Percentiles rank a stretch among this genome's conserved stretches.
Conservation (phyloP, 257 asterid genomes). For the Oldenlandia corymbosa region DNA sequence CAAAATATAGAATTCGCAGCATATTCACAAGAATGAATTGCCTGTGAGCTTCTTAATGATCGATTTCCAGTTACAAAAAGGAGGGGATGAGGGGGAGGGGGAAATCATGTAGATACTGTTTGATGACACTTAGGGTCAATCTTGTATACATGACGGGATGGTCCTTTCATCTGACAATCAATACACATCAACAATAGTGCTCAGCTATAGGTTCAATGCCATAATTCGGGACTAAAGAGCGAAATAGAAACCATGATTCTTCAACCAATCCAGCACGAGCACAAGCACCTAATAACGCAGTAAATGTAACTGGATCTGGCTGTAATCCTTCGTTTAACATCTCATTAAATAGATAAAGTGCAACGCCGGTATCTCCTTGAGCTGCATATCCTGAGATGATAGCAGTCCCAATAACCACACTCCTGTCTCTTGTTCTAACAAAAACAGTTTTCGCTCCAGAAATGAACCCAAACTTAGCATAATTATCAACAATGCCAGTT, state of each 20-base stretch:
- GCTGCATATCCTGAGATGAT: constrained; percentile 72
- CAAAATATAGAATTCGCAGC: too few species aligned
- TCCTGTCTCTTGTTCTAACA: constrained; percentile 40
- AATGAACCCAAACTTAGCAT: constrained; percentile 72
- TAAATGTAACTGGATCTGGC: constrained; percentile 69
- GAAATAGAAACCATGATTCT: constrained; percentile 52
- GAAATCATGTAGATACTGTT: too few species aligned
- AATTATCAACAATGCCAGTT: constrained; percentile 63
- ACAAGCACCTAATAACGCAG: constrained; percentile 75
- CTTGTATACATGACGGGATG: too few species aligned
- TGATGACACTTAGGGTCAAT: too few species aligned
- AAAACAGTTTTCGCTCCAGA: constrained; percentile 53
- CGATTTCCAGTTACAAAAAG: too few species aligned
- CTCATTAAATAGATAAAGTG: constrained; percentile 49
- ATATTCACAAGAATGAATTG: too few species aligned
- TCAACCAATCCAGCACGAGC: constrained; percentile 72
- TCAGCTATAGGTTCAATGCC: constrained; percentile 52
- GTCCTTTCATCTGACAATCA: too few species aligned
- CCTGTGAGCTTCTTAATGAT: too few species aligned
- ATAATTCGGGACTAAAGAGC: constrained; percentile 40
- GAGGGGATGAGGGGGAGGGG: too few species aligned
- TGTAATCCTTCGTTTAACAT: constrained; percentile 45
- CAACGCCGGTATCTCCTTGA: constrained; percentile 66
- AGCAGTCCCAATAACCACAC: constrained; percentile 79
- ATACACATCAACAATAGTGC: too few species aligned